Evolutionary conservation across 2,329 filamentous ascomycete species (phyloP).

Genomic region (Cladophialophora exuberans): DNA sequence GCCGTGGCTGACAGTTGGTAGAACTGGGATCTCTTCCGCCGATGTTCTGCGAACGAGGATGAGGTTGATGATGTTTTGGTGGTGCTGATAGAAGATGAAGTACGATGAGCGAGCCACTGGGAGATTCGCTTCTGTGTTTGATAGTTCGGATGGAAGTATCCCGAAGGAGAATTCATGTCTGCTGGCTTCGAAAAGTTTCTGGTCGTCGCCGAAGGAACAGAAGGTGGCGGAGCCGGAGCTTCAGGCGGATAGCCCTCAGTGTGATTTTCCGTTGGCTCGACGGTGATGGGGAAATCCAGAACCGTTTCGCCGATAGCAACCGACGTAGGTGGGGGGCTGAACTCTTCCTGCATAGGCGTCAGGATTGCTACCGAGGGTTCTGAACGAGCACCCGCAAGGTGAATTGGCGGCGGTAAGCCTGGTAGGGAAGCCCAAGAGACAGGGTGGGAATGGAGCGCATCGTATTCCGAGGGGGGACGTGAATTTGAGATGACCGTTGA

Average conservation of each 20-base stretch:
- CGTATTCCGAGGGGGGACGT: constrained; percentile 31
- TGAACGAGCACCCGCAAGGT: constrained; percentile 33
- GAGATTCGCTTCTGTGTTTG: constrained; percentile 31
- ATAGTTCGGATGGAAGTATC: constrained; percentile 26
- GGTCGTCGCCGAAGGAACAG: constrained; percentile 4
- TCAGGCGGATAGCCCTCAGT: not conserved
- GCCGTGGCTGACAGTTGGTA: constrained; percentile 30
- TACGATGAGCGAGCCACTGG: constrained; percentile 30
- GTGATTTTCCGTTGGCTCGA: constrained; percentile 3
- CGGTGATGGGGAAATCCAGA: constrained; percentile 23
- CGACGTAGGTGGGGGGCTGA: constrained; percentile 29
- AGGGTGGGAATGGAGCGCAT: constrained; percentile 34
- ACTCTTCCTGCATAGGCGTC: constrained; percentile 33
- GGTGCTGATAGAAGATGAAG: constrained; percentile 30
- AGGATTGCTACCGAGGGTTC: constrained; percentile 28
- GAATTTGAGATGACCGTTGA: constrained; percentile 29
- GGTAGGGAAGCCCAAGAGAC: constrained; percentile 35
- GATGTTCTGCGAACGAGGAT: constrained; percentile 33
- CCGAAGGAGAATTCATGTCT: constrained; percentile 13
- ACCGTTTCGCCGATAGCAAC: constrained; percentile 27
- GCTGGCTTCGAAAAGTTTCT: constrained; percentile 28
- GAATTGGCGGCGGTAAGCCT: constrained; percentile 34
- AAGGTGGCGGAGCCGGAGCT: constrained; percentile 9
- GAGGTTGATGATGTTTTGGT: constrained; percentile 28
- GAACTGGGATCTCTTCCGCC: constrained; percentile 32